phyloP scores from a whole-genome alignment of 352 stramenopile species.

The Globisporangium camurandrum region DNA sequence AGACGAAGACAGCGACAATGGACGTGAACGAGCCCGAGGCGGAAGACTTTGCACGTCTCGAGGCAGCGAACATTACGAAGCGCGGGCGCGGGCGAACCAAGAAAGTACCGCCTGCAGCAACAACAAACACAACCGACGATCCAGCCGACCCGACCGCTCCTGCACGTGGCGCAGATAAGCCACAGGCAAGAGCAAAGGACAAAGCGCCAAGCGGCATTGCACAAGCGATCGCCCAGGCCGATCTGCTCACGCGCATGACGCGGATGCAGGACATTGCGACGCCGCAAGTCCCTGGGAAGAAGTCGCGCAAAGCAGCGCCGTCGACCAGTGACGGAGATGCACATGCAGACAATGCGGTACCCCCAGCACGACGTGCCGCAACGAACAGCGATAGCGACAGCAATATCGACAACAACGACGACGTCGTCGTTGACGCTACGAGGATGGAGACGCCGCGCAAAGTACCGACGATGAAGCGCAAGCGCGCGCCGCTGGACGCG shows the following conservation, averaged over 20 bases:
- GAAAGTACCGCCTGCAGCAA: not conserved
- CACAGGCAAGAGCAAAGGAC: conserved; percentile 3
- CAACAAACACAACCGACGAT: not conserved
- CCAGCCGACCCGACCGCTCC: too few species aligned
- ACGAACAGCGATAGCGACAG: conserved; percentile 1
- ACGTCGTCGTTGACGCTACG: conserved; percentile 13
- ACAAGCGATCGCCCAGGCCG: conserved; percentile 36
- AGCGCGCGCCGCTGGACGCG: conserved; percentile 14
- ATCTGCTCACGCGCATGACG: conserved; percentile 37
- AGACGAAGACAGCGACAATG: not conserved
- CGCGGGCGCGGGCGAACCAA: too few species aligned
- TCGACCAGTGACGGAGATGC: too few species aligned
- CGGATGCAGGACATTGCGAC: conserved; percentile 60
- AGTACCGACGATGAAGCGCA: conserved; percentile 18
- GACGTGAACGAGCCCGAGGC: conserved; percentile 3
- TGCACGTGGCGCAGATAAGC: too few species aligned
- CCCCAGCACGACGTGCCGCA: too few species aligned
- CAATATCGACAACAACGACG: conserved; percentile 1
- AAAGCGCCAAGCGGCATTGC: conserved; percentile 26
- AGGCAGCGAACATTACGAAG: conserved; percentile 12
- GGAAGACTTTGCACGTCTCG: conserved; percentile 8
- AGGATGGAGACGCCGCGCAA: conserved; percentile 25
- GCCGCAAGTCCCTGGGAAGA: conserved; percentile 56
- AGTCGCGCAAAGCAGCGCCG: conserved; percentile 30
- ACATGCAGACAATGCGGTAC: conserved; percentile 29